These are phyloP conservation scores for Coemansia sp. DNA, from an alignment of 192 early-diverging fungal species.

Conservation along the genomic window DNA sequence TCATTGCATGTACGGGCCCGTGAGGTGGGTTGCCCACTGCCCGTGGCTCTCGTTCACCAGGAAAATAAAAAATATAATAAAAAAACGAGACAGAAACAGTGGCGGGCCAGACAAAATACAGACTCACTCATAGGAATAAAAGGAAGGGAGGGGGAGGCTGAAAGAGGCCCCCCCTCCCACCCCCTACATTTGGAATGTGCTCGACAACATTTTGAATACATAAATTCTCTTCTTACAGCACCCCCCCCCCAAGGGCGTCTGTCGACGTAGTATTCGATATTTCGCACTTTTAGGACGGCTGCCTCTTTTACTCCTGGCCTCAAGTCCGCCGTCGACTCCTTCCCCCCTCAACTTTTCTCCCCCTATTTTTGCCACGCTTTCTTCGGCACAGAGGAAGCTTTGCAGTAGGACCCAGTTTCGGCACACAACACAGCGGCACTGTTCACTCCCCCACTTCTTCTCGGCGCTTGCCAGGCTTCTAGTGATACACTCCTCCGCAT, in stretches of 20 bases:
- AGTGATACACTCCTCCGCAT: background rate
- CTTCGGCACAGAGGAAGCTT: background rate
- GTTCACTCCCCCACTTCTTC: background rate
- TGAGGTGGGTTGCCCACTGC: conserved; percentile 1
- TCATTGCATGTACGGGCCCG: conserved; percentile 1
- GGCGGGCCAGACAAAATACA: conserved; percentile 6
- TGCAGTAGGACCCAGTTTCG: conserved; percentile 6
- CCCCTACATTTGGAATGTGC: conserved; percentile 8
- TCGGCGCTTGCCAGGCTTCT: background rate
- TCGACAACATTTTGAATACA: conserved; percentile 6
- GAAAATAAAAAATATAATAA: background rate
- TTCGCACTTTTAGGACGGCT: background rate
- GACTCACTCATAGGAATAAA: background rate
- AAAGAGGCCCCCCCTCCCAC: background rate
- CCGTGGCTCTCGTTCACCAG: background rate
- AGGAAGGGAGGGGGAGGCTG: background rate
- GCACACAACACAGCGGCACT: background rate
- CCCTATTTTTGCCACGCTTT: background rate
- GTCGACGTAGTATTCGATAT: background rate
- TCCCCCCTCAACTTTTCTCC: background rate
- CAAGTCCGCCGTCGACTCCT: background rate
- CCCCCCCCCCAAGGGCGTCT: background rate
- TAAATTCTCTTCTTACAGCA: conserved; percentile 1
- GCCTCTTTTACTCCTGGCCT: background rate
- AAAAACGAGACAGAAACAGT: conserved; percentile 5